phyloP scores from a whole-genome alignment of 495 filamentous ascomycete genomes.

The Aspergillus steynii region DNA sequence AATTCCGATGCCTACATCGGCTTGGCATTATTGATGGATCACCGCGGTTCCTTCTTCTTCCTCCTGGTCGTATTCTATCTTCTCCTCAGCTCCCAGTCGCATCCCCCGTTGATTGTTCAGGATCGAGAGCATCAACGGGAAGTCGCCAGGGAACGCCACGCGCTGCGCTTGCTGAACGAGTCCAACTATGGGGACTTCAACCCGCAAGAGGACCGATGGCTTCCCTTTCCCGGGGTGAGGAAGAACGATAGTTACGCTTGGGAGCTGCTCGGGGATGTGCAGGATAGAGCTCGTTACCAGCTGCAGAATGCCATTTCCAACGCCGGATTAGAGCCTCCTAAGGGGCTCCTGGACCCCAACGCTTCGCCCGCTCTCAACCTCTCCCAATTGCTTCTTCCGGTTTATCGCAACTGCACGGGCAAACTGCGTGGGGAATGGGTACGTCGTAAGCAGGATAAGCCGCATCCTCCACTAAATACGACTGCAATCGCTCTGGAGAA shows the following conservation, averaged over 20 bases:
- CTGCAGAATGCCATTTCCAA: slow-evolving; percentile 44
- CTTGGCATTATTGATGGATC: slow-evolving; percentile 45
- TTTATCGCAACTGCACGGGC: slow-evolving; percentile 83
- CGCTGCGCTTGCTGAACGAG: slow-evolving; percentile 65
- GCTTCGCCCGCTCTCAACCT: slow-evolving; percentile 41
- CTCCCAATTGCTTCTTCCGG: slow-evolving; percentile 44
- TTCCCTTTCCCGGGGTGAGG: slow-evolving; percentile 77
- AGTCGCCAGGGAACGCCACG: slow-evolving; percentile 53
- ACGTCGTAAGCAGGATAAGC: slow-evolving; percentile 46
- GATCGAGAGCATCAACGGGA: slow-evolving; percentile 45
- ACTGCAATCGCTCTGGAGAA: slow-evolving; percentile 49
- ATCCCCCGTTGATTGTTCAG: slow-evolving; percentile 47
- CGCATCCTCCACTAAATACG: slow-evolving; percentile 49
- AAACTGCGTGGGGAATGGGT: slow-evolving; percentile 76
- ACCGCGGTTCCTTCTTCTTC: slow-evolving; percentile 51
- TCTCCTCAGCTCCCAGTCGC: slow-evolving; percentile 47
- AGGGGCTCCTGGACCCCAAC: slow-evolving; percentile 40
- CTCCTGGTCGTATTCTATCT: slow-evolving; percentile 52
- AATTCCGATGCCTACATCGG: slow-evolving; percentile 33
- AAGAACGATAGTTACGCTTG: slow-evolving; percentile 74
- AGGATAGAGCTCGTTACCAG: slow-evolving; percentile 55
- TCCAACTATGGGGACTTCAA: slow-evolving; percentile 76
- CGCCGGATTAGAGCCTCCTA: slow-evolving; percentile 35
- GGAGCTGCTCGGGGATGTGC: slow-evolving; percentile 58
- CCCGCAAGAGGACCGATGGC: slow-evolving; percentile 56